Conservation (phyloP, 306 rosid genomes). For the Dalbergia cochinchinensis region DNA sequence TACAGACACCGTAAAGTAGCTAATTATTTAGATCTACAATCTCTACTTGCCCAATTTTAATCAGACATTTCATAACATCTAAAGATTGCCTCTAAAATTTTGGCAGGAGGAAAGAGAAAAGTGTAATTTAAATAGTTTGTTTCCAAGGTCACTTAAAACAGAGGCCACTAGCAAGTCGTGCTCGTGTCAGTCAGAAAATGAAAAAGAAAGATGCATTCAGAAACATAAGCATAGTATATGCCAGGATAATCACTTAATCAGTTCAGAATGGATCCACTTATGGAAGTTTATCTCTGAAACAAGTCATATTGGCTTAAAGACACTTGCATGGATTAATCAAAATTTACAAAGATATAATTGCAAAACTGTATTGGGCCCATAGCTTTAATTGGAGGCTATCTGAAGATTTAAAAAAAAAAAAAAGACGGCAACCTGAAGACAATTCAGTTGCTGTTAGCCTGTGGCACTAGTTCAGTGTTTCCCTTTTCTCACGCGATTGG, state of each 20-base stretch:
- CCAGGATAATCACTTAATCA: not conserved
- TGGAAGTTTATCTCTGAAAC: slow-evolving; percentile 4
- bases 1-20: not conserved
- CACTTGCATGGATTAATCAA: slow-evolving; percentile 10
- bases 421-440: too few species aligned
- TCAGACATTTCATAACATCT: not conserved
- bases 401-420: too few species aligned
- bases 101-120: not conserved
- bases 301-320: slow-evolving; percentile 23
- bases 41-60: not conserved
- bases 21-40: not conserved
- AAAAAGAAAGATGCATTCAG: slow-evolving; percentile 7
- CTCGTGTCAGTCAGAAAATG: not conserved
- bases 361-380: not conserved
- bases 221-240: not conserved
- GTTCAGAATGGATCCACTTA: not conserved
- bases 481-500: too few species aligned
- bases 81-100: slow-evolving; percentile 14
- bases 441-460: not conserved
- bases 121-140: not conserved
- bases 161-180: not conserved
- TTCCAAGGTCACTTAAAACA: not conserved
- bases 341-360: not conserved
- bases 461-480: too few species aligned
- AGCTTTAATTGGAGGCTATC: not conserved